Evolutionary conservation across 2,329 filamentous ascomycete species (phyloP).

Genomic region (Calycina herbarum): DNA sequence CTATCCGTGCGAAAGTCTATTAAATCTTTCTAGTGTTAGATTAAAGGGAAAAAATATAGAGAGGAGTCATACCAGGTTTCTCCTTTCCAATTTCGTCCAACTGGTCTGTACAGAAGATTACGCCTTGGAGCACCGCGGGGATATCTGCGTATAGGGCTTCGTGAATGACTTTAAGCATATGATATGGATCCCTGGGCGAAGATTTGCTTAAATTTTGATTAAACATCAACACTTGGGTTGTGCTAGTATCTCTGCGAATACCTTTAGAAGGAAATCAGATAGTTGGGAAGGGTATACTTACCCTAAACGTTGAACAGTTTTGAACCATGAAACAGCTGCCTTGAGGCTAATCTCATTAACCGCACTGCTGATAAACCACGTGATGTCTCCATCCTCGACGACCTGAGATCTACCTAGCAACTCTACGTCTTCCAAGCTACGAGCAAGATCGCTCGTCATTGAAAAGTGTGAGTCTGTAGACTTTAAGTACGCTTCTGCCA

Average conservation of each 20-base stretch:
- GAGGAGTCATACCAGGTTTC: constrained; percentile 4
- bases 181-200: constrained; percentile 2
- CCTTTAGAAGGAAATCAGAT: not conserved
- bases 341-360: constrained; percentile 71
- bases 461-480: constrained; percentile 1
- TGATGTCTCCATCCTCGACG: constrained; percentile 45
- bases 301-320: not conserved
- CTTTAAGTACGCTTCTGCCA: constrained; percentile 50
- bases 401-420: constrained; percentile 77
- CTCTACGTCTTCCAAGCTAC: not conserved
- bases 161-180: constrained; percentile 3
- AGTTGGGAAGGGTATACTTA: not conserved
- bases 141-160: not conserved
- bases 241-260: no score
- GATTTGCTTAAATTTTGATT: constrained; percentile 2
- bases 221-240: not conserved
- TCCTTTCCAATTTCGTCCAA: constrained; percentile 4
- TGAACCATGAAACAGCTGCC: constrained; percentile 77
- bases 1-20: no score
- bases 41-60: not conserved
- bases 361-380: constrained; percentile 30
- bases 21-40: not conserved
- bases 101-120: constrained; percentile 5
- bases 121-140: not conserved
- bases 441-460: constrained; percentile 1